Base-by-base conservation (phyloP, 257 asterid species). In the Ballota nigra region DNA sequence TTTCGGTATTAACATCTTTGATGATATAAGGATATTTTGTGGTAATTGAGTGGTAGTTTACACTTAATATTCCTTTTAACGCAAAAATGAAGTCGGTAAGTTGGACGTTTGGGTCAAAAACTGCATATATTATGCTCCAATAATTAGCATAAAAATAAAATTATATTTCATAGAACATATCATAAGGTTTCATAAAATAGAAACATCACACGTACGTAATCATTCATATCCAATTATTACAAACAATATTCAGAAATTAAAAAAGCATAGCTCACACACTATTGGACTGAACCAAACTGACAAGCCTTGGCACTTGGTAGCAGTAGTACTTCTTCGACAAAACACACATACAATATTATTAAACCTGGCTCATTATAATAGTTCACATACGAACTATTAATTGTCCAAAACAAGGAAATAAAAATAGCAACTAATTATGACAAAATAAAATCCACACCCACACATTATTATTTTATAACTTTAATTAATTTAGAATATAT, bases 401-500 rank as follows among this genome's bases (percentile, higher is more conserved):
- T 63, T 36, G 16, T 33, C 45, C 59, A 18, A 34, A 71, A 66
- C 23, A 60, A 19, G 71, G 36, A 77, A 59, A 52, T 20, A 45
- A 65, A 16, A 34, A 61, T 24, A 61, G 19, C 20, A 29, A 22
- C 20, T 31, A 1, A 57, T 22, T 1, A 43, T 3, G 36, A 55
- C 29, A 22, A 47, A 22, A 23, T 13, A 36, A 72, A 33, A 59
- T 53, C 28, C 66, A 1, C 63, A 55, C 69, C 63, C 63, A 68
- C 20, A 47, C 7, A 43, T 12, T 6, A 13, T 5, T 12, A 24
- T 56, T 3, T 24, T 45, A 26, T 18, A n/a, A 45, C 22, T 20
- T 34, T 0, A 36, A 40, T 40, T 19, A 34, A 65, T 59, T 69
- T 61, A 77, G 75, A 65, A 40, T 31, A 72, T 38, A 34, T 73